Conservation (phyloP, 2,329 filamentous ascomycete genomes). For the Teratosphaeria zuluensis region DNA sequence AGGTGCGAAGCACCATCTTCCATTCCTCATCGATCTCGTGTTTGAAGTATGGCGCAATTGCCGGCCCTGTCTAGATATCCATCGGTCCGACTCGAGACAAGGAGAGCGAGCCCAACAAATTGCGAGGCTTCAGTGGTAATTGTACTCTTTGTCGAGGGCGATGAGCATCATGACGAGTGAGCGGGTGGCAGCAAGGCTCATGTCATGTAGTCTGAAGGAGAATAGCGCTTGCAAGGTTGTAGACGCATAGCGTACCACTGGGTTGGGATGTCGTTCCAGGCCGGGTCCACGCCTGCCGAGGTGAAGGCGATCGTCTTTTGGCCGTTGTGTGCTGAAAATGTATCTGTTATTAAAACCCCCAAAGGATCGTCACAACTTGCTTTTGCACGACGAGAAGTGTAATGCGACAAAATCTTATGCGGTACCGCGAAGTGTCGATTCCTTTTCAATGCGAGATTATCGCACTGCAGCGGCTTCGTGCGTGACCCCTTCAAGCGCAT, state of each 20-base stretch:
- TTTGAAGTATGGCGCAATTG: background rate
- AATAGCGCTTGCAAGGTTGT: background rate
- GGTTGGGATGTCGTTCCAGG: background rate
- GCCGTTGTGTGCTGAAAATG: background rate
- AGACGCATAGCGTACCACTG: background rate
- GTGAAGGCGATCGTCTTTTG: background rate
- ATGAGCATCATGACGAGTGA: background rate
- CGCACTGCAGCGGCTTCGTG: background rate
- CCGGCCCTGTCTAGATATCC: background rate
- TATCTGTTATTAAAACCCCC: background rate
- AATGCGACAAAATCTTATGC: too few relatives aligned
- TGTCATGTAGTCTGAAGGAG: background rate
- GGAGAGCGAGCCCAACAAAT: background rate
- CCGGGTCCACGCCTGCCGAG: background rate
- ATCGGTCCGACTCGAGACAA: background rate
- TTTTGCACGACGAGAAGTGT: too few relatives aligned
- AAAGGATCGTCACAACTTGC: too few relatives aligned
- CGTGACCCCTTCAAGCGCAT: background rate
- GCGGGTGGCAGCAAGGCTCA: background rate
- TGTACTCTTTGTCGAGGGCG: background rate
- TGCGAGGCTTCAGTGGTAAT: background rate
- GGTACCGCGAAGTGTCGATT: too few relatives aligned
- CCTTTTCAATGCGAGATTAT: too few relatives aligned
- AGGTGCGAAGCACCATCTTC: slow-evolving; percentile 14
- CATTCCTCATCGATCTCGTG: slow-evolving; percentile 11